Base-by-base conservation (phyloP, 148 eudicot species). In the Chenopodium album region DNA sequence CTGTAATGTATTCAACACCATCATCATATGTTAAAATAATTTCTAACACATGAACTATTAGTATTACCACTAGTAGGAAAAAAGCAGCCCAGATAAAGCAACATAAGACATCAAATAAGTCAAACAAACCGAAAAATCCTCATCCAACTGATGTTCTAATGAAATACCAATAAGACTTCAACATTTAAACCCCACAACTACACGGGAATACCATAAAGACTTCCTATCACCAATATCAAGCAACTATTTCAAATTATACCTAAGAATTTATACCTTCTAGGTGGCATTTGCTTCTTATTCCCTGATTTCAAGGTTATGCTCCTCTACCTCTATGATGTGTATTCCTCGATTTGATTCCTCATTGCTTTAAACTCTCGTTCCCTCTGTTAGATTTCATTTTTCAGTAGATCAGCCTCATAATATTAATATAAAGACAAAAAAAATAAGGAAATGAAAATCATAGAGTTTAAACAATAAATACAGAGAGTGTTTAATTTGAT, bases 261-360 rank as follows among this genome's bases (percentile, higher is more conserved):
- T 19, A 41, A 59, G 60, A 31, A 84, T 28, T 29, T 62, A 76
- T 92, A 96, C 99, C 99, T 90, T 82, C 87, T 90, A 66, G 84
- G 91, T 76, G 46, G 91, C 93, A 37, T 76, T 76, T 60, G 94
- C 98, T 87, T 94, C 95, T 68, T 78, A 83, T 84, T 96, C 97
- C 77, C 83, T 83, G 20, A 74, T 80, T 73, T 85, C 85, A 85
- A 95, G 71, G 46, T 87, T 81, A 47, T 72, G 85, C 20, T 84
- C 84, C 74, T 90, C 94, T 65, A 87, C 84, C 79, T 94, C 91
- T 31, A 87, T 56, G 88, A 84, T 20, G 90, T 84, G 80, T 88
- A 86, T 48, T 92, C 95, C 76, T 89, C 89, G 26, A 81, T 85
- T 85, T 88, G 93, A 82, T 82, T 89, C 81, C 84, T 86, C 66